Conservation (phyloP, 176 grass and related monocot species). For the Metroxylon sagu region DNA sequence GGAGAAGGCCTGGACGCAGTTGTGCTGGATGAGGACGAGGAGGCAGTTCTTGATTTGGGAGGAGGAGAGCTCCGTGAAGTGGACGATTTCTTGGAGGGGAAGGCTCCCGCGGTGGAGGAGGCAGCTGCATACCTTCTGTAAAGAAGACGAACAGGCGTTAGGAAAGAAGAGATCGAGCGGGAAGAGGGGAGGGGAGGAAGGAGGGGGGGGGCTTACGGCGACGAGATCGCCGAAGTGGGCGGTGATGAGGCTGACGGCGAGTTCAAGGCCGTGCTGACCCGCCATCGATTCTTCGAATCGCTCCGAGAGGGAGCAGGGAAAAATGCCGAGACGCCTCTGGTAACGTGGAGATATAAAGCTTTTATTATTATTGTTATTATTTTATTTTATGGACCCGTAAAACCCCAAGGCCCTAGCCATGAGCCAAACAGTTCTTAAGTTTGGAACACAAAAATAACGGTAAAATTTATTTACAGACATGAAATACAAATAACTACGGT, state of each 20-base stretch:
- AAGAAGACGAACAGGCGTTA: not conserved
- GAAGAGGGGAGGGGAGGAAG: not conserved
- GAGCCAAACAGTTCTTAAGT: too few species aligned
- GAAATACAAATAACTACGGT: too few species aligned
- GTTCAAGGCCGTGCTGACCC: constrained; percentile 44
- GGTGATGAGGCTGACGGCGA: constrained; percentile 43
- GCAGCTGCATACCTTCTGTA: constrained; percentile 68
- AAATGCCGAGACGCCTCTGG: too few species aligned
- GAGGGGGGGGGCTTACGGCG: constrained; percentile 28
- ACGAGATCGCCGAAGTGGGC: constrained; percentile 61
- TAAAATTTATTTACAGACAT: too few species aligned
- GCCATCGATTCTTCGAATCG: constrained; percentile 29
- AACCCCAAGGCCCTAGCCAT: too few species aligned
- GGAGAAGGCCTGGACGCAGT: constrained; percentile 69
- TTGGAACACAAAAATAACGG: too few species aligned
- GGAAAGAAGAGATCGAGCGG: not conserved
- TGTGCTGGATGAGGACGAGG: constrained; percentile 85
- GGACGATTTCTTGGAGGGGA: constrained; percentile 46
- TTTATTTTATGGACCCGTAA: too few species aligned
- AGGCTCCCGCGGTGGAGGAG: constrained; percentile 53
- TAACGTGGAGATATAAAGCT: too few species aligned
- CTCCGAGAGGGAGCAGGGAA: too few species aligned
- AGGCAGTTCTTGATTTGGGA: constrained; percentile 72
- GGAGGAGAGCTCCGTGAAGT: constrained; percentile 26
- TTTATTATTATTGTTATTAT: too few species aligned